A percentile compares a stretch with the other conserved stretches of the same genome.
Evolutionary conservation across 306 rosid genomes (phyloP).

Genomic region (Delonix regia): DNA sequence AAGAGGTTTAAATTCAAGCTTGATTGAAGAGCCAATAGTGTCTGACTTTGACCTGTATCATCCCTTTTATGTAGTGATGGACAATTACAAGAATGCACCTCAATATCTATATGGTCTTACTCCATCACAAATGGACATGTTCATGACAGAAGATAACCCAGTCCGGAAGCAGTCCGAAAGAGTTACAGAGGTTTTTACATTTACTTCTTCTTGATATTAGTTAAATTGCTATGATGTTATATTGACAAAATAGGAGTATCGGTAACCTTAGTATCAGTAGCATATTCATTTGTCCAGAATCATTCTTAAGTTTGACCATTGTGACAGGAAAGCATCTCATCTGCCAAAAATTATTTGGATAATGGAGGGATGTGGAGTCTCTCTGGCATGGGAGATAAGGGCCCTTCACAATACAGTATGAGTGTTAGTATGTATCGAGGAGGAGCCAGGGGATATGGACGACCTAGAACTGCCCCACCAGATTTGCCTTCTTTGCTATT

Average conservation of each 20-base stretch:
- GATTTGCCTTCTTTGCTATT: constrained; percentile 93
- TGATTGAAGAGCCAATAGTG: constrained; percentile 11
- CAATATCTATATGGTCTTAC: constrained; percentile 77
- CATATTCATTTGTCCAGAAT: constrained; percentile 8
- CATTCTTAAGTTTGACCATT: constrained; percentile 27
- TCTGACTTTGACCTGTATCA: constrained; percentile 25
- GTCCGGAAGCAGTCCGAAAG: constrained; percentile 57
- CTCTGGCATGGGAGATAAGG: constrained; percentile 50
- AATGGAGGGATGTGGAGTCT: constrained; percentile 82
- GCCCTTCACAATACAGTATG: constrained; percentile 75
- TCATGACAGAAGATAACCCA: constrained; percentile 85
- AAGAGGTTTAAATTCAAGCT: constrained; percentile 6
- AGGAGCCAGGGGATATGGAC: constrained; percentile 73
- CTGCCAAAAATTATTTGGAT: constrained; percentile 71
- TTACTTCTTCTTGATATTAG: constrained; percentile 17
- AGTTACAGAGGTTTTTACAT: constrained; percentile 74
- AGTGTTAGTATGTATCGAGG: constrained; percentile 87
- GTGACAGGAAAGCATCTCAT: constrained; percentile 80
- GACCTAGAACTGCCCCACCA: constrained; percentile 87
- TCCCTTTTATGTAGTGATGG: constrained; percentile 64
- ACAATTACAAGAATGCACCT: constrained; percentile 80
- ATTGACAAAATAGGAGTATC: neutral
- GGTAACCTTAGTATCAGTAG: neutral
- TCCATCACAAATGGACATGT: constrained; percentile 93
- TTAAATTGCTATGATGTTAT: constrained; percentile 22